Evolutionary conservation across 75 land plant genomes (phyloP).

Genomic region (Picea glauca): DNA sequence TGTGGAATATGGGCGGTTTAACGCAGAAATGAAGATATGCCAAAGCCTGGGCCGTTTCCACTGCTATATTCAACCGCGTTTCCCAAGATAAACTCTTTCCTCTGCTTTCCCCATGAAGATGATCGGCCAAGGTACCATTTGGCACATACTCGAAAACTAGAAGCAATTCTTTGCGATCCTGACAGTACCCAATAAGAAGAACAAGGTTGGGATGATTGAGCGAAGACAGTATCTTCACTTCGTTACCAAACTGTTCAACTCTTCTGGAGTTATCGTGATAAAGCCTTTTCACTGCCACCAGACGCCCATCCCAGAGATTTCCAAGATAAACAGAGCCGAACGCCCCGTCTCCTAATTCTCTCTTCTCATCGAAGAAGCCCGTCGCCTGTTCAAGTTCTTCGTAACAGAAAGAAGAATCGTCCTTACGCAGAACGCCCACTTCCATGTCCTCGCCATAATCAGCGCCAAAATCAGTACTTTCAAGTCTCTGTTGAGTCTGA

Average conservation of each 20-base stretch:
- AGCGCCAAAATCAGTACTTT: not conserved
- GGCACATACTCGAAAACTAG: slow-evolving; percentile 77
- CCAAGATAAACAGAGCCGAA: slow-evolving; percentile 41
- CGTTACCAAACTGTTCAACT: slow-evolving; percentile 43
- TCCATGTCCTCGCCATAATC: not conserved
- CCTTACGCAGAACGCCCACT: not conserved
- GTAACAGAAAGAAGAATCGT: slow-evolving; percentile 7
- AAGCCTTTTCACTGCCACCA: slow-evolving; percentile 20
- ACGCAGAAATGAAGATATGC: slow-evolving; percentile 28
- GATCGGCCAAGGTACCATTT: slow-evolving; percentile 67
- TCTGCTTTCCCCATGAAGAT: slow-evolving; percentile 35
- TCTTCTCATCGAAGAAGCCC: slow-evolving; percentile 13
- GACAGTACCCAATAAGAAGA: slow-evolving; percentile 64
- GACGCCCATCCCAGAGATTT: slow-evolving; percentile 25
- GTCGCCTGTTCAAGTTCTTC: slow-evolving; percentile 28
- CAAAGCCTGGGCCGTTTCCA: slow-evolving; percentile 32
- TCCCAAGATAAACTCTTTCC: slow-evolving; percentile 21
- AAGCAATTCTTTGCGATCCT: slow-evolving; percentile 57
- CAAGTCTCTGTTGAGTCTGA: not conserved
- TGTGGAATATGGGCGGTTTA: slow-evolving; percentile 20
- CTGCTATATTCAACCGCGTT: slow-evolving; percentile 27
- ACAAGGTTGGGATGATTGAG: slow-evolving; percentile 68
- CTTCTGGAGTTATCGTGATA: slow-evolving; percentile 2
- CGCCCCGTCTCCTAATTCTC: slow-evolving; percentile 35
- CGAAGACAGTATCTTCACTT: slow-evolving; percentile 53